Conservation (phyloP, 2,329 filamentous ascomycete genomes). For the Alternaria sp. region DNA sequence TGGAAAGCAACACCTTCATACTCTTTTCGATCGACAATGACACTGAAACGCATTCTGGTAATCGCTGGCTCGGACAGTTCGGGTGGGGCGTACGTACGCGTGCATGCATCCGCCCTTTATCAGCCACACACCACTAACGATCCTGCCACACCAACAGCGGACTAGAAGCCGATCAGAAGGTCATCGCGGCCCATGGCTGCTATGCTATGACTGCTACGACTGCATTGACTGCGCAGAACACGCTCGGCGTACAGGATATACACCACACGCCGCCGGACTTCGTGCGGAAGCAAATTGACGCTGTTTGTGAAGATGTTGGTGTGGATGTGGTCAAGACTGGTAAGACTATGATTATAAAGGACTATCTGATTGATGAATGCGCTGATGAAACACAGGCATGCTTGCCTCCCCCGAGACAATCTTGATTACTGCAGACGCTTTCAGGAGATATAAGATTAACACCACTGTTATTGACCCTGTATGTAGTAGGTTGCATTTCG, state of each 20-base stretch:
- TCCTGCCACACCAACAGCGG: constrained; percentile 65
- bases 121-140: constrained; percentile 29
- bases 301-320: constrained; percentile 82
- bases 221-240: constrained; percentile 96
- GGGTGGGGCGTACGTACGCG: constrained; percentile 81
- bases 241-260: constrained; percentile 81
- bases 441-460: constrained; percentile 66
- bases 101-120: constrained; percentile 23
- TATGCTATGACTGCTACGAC: constrained; percentile 98
- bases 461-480: constrained; percentile 79
- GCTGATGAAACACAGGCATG: constrained; percentile 70
- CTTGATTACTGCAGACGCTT: constrained; percentile 70
- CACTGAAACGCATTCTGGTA: constrained; percentile 70
- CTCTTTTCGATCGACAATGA: constrained; percentile 29
- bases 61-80: constrained; percentile 92
- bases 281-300: constrained; percentile 84
- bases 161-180: constrained; percentile 94
- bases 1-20: background rate
- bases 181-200: constrained; percentile 88
- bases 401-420: constrained; percentile 77
- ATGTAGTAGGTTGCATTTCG: constrained; percentile 39
- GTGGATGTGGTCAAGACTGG: constrained; percentile 93
- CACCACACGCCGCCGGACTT: constrained; percentile 82
- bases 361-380: background rate
- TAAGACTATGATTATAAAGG: constrained; percentile 48